Evolutionary conservation across 2,329 filamentous ascomycete species (phyloP), one percentile per base, ranked within the genome.

Genomic region (Penicillium sp.): DNA sequence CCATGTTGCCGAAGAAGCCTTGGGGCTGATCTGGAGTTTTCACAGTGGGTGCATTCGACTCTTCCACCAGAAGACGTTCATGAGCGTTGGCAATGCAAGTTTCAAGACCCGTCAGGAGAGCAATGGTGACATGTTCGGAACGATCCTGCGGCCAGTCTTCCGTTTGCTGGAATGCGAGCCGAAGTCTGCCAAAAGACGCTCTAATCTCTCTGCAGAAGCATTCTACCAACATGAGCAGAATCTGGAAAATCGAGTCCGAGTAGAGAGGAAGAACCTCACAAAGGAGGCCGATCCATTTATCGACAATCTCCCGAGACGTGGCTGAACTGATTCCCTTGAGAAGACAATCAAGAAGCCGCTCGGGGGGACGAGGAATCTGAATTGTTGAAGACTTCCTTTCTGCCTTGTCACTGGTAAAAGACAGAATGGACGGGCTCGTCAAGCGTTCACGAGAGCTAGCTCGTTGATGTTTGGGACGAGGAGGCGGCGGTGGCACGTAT

Each of bases 1-100:
- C 87, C 81, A 96, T 95, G 57, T 88, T 95, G 36, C 89, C 89
- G 61, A 97, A 95, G 64, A 96, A 91, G 4, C 89, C 85, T 63
- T 90, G 87, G 11, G 85, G 81, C 56, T 88, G 86, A 60, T 94
- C 87, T 18, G 89, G 87, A 49, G 82, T 85, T 70, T 95, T 95
- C 35, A 77, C 73, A 27, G 81, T 73, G 45, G 84, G 80, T 35
- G 78, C 77, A 52, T 80, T 81, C 32, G 82, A 79, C 68, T 95
- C 89, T 57, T 95, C 89, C 20, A 78, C 74, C 41, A 90, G 71
- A 16, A 97, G 74, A 47, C 85, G 84, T 58, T 95, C 87, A 67
- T 98, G 93, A 4, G 86, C 89, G 58, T 84, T 82, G 14, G 90
- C 90, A 47, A 98, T 75, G 20, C 95, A 84, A 59, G 94, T 89